These are phyloP conservation scores for Nemophila menziesii DNA, from an alignment of 257 asterid species.

Conservation along the genomic window DNA sequence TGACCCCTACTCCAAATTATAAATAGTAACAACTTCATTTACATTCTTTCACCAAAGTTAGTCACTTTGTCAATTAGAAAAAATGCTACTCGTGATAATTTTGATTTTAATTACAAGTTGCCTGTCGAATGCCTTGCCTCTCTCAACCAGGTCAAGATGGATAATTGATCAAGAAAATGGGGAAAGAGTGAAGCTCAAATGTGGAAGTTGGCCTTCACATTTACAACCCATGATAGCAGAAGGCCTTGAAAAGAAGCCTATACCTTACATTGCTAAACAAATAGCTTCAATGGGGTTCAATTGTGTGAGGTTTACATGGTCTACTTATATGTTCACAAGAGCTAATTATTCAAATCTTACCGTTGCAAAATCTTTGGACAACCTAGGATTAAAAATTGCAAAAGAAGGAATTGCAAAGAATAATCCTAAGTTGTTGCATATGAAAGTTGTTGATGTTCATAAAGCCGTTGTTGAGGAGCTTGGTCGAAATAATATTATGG, in stretches of 20 bases:
- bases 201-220: slow-evolving; percentile 54
- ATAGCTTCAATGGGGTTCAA: slow-evolving; percentile 39
- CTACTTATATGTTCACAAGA: slow-evolving; percentile 53
- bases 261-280: slow-evolving; percentile 15
- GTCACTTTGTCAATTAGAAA: too few species aligned
- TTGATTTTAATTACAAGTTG: slow-evolving; percentile 3
- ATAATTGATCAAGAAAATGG: slow-evolving; percentile 31
- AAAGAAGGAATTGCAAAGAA: slow-evolving; percentile 27
- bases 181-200: slow-evolving; percentile 41
- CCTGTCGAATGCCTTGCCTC: slow-evolving; percentile 21
- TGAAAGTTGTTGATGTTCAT: slow-evolving; percentile 33
- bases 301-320: slow-evolving; percentile 66
- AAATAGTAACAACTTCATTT: too few species aligned
- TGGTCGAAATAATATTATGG: slow-evolving; percentile 37
- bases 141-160: slow-evolving; percentile 49
- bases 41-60: too few species aligned
- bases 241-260: slow-evolving; percentile 49
- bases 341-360: slow-evolving; percentile 25
- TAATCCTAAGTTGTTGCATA: slow-evolving; percentile 31
- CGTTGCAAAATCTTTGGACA: slow-evolving; percentile 29
- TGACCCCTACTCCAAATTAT: too few species aligned
- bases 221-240: slow-evolving; percentile 48
- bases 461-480: slow-evolving; percentile 41
- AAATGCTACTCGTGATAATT: not conserved
- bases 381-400: slow-evolving; percentile 27